Evolutionary conservation across 352 stramenopile species (phyloP), one percentile per base, ranked within the genome.

Genomic region (Aphanomyces euteiches): DNA sequence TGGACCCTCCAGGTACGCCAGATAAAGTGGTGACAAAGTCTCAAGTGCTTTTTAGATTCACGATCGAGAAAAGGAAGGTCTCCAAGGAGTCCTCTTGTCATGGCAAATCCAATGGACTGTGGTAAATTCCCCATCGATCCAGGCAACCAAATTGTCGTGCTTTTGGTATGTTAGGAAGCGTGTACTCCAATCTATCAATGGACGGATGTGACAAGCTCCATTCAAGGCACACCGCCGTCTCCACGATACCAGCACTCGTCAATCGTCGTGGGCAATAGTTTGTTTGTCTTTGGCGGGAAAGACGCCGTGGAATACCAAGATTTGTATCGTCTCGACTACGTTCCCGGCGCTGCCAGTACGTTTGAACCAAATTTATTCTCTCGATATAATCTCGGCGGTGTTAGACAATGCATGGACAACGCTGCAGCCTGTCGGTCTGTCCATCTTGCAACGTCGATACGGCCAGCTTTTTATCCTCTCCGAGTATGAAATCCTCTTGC

Each of bases 251-350:
- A 87, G 36, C 85, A 93, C 74, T 77, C 83, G 0, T 78, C 78
- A 37, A 71, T 93, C 61, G 80, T 84, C 28, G 80, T 78, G 56
- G 68, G 82, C 28, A 85, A 48, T 67, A 84, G 76, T 36, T 83
- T 93, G 78, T 93, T 93, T 66, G 71, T 91, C n/a, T 88, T 77
- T 34, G 85, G 83, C 21, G 85, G 85, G 47, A 82, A 64, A 34
- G 77, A 73, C 5, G 45, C n/a, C 1, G 77, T 75, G 0, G 59
- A 74, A 45, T 72, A 77, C 10, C 47, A 88, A 21, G 84, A 92
- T 69, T 60, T 92, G 5, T 85, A 85, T 61, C 80, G 84, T 3
- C 63, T 92, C 48, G 82, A 92, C 67, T 92, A 90, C 47, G 75
- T 71, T 0, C 56, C 76, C 0, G 75, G 48, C 3, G 63, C 69